These are phyloP conservation scores for Acrocalymma vagum DNA, from an alignment of 2,329 filamentous ascomycete species.

Conservation along the genomic window DNA sequence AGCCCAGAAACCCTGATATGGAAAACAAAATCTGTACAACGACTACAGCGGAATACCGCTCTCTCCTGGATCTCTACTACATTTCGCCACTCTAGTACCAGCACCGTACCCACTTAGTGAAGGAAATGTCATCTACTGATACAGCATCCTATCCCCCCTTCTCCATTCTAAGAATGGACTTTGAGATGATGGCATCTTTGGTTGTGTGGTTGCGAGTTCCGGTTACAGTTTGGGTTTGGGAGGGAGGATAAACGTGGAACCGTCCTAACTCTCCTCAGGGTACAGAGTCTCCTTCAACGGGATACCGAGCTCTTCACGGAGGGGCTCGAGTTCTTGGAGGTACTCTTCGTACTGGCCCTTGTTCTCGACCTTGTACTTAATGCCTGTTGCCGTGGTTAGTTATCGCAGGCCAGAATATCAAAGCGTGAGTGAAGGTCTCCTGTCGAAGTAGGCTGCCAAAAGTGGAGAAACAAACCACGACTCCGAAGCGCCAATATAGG, in stretches of 20 bases:
- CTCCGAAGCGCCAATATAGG: too few relatives aligned
- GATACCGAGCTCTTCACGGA: conserved; percentile 93
- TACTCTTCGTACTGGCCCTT: conserved; percentile 96
- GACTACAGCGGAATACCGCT: conserved; percentile 38
- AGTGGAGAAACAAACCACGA: background rate
- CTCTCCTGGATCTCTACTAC: conserved; percentile 12
- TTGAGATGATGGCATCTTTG: conserved; percentile 32
- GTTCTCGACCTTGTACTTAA: conserved; percentile 99
- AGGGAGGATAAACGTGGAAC: conserved; percentile 17
- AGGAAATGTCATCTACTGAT: conserved; percentile 36
- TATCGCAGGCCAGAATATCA: too few relatives aligned
- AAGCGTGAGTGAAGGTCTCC: too few relatives aligned
- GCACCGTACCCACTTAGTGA: conserved; percentile 17
- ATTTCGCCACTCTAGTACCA: conserved; percentile 10
- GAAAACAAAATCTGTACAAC: conserved; percentile 36
- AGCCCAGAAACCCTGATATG: conserved; percentile 1
- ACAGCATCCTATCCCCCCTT: conserved; percentile 28
- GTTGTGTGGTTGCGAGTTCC: conserved; percentile 21
- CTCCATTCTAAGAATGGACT: conserved; percentile 28
- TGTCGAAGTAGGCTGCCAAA: too few relatives aligned
- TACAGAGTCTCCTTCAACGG: conserved; percentile 92
- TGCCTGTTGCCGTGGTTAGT: conserved; percentile 65
- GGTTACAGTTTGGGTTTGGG: conserved; percentile 18
- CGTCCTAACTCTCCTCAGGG: conserved; percentile 61
- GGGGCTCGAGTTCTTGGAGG: conserved; percentile 88